Conservation (phyloP, 148 eudicot genomes). For the Simmondsia chinensis region DNA sequence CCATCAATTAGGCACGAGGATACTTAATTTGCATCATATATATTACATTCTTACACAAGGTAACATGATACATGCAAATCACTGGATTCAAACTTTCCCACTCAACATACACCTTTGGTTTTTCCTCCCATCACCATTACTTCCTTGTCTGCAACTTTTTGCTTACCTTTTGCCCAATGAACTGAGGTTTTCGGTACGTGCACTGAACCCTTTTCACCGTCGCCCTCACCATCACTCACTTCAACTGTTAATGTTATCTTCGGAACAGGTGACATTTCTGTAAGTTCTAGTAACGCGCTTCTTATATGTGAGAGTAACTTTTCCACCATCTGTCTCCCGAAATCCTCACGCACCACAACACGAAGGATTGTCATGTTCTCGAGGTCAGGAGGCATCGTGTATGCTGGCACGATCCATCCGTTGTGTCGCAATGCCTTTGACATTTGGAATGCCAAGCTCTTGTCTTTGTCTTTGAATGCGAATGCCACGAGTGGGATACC, state of each 20-base stretch:
- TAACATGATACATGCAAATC: no score
- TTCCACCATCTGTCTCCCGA: conserved; percentile 31
- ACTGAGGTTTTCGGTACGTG: conserved; percentile 30
- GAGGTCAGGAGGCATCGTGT: conserved; percentile 16
- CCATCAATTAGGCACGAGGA: no score
- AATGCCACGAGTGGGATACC: conserved; percentile 19
- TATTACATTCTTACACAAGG: no score
- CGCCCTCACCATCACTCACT: conserved; percentile 19
- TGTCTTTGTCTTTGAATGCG: conserved; percentile 10
- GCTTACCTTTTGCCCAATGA: conserved; percentile 25
- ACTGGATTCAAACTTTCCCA: neutral
- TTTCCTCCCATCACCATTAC: conserved; percentile 29
- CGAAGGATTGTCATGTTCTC: conserved; percentile 16
- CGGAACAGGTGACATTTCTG: conserved; percentile 4
- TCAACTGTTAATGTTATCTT: conserved; percentile 29
- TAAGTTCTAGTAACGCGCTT: conserved; percentile 14
- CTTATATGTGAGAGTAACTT: conserved; percentile 28
- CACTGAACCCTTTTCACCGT: conserved; percentile 11
- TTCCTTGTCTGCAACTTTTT: conserved; percentile 17
- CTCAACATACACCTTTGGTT: conserved; percentile 29
- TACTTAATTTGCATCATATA: no score
- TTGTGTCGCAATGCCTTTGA: conserved; percentile 8
- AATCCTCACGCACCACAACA: conserved; percentile 19
- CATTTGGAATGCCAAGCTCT: conserved; percentile 9
- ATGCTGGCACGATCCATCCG: conserved; percentile 20